Base-by-base conservation (phyloP, 345 rosid species). In the Eucalyptus victrix region DNA sequence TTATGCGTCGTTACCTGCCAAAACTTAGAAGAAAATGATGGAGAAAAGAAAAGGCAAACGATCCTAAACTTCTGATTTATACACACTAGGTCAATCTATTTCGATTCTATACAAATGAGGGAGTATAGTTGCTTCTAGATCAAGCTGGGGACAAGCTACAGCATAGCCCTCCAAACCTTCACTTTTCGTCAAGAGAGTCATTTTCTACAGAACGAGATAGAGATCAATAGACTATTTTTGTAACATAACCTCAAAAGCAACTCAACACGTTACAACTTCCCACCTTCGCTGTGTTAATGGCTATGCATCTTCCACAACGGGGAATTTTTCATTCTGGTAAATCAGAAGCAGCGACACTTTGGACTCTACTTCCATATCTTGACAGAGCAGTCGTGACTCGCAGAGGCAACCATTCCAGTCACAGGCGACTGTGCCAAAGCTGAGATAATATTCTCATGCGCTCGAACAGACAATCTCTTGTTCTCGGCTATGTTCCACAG, bases 401-500 rank as follows among this genome's bases (percentile, higher is more conserved):
- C 96, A 6, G 97, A 95, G 21, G 97, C 97, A 49, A 96, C 93
- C 94, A 94, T 91, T 87, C 94, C 93, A 7, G 88, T 89, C 44
- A 90, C 90, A 3, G 94, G 92, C 5, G 97, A 95, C 88, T 94
- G 93, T 7, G 95, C 92, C 89, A 96, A 88, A 5, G 96, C 93
- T 28, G 97, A 94, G 86, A 96, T 91, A 53, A 96, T 93, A 69
- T 90, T 90, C 80, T 94, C 94, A 14, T 94, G 97, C 4, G 94
- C 95, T 6, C 93, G 49, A 62, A 96, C 92, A 13, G 94, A 91
- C 95, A 93, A 92, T 91, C 93, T 91, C 91, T 93, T 94, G 62
- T 94, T 95, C 92, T 95, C 96, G 2, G 93, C 94, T 92, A 94
- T 90, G 93, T 95, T 94, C 97, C 95, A 96, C 10, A 94, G 91